Evolutionary conservation across 1,284 basidiomycete genomes (phyloP).

Genomic region (Ceratobasidium theobromae): DNA sequence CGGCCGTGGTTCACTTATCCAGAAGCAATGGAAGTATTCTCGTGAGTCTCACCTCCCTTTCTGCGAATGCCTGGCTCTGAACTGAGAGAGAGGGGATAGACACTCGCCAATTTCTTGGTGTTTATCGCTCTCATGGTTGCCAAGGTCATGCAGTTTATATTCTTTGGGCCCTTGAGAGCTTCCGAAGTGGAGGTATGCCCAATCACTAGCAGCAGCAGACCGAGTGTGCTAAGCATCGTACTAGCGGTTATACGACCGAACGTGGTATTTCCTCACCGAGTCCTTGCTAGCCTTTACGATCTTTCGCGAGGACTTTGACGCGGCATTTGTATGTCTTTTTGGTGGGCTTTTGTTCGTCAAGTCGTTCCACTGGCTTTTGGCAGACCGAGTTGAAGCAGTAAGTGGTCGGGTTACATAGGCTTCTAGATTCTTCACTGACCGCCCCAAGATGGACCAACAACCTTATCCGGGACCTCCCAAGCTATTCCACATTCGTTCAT

Average conservation of each 20-base stretch:
- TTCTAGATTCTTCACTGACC: slow-evolving; percentile 2
- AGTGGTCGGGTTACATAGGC: slow-evolving; percentile 41
- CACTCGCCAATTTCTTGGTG: slow-evolving; percentile 90
- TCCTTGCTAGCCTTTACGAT: slow-evolving; percentile 95
- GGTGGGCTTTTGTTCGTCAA: slow-evolving; percentile 91
- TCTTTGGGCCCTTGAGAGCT: slow-evolving; percentile 88
- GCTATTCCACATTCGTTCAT: slow-evolving; percentile 84
- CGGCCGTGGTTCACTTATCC: slow-evolving; percentile 88
- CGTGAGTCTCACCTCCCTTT: slow-evolving; percentile 51
- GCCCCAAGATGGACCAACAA: slow-evolving; percentile 90
- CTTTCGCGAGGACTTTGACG: slow-evolving; percentile 91
- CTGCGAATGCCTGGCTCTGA: not conserved
- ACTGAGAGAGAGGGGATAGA: slow-evolving; percentile 51
- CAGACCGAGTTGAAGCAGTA: slow-evolving; percentile 95
- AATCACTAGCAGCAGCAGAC: slow-evolving; percentile 5
- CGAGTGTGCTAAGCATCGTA: slow-evolving; percentile 11
- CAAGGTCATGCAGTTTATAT: slow-evolving; percentile 78
- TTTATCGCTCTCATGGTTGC: slow-evolving; percentile 76
- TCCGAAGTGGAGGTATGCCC: slow-evolving; percentile 85
- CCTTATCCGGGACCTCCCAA: slow-evolving; percentile 80
- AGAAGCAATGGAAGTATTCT: slow-evolving; percentile 87
- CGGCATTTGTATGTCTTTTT: slow-evolving; percentile 91
- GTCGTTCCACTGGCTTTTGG: slow-evolving; percentile 96
- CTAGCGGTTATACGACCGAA: slow-evolving; percentile 89
- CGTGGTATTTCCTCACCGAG: slow-evolving; percentile 98